These are phyloP conservation scores for Didymella exigua DNA, from an alignment of 2,329 filamentous ascomycete species.

Conservation along the genomic window DNA sequence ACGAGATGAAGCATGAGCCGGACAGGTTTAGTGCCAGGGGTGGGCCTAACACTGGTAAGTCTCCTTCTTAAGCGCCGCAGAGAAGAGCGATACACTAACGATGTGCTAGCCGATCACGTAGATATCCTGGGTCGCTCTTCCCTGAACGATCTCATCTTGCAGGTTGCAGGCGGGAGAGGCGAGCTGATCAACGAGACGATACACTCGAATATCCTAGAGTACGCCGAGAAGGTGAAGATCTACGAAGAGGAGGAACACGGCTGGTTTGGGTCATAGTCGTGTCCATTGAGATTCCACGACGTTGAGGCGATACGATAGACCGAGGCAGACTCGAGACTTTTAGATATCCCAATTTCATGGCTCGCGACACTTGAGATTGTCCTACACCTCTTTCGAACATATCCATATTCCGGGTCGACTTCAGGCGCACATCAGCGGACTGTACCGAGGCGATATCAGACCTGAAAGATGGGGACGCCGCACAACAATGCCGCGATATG, in stretches of 20 bases:
- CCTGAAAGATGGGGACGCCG: too few species aligned
- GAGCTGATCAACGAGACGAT: conserved; percentile 78
- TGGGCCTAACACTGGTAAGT: conserved; percentile 66
- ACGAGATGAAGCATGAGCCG: conserved; percentile 96
- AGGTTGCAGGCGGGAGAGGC: conserved; percentile 84
- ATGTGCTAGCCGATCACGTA: conserved; percentile 78
- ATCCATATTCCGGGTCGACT: too few species aligned
- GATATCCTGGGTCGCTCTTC: conserved; percentile 90
- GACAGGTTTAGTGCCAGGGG: conserved; percentile 86
- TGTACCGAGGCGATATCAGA: too few species aligned
- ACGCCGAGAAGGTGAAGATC: conserved; percentile 82
- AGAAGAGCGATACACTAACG: conserved; percentile 7
- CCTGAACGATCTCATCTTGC: conserved; percentile 87
- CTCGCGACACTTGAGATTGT: too few species aligned
- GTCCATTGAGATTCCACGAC: neutral
- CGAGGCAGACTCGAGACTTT: neutral
- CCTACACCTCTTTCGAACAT: too few species aligned
- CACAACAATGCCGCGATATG: too few species aligned
- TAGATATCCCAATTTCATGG: conserved; percentile 4
- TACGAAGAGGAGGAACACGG: conserved; percentile 59
- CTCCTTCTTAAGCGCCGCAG: neutral
- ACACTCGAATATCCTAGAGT: conserved; percentile 80
- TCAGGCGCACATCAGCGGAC: too few species aligned
- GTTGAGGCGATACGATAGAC: conserved; percentile 4
- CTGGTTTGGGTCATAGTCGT: conserved; percentile 1